phyloP scores from a whole-genome alignment of 2,329 filamentous ascomycete genomes.

The Fusarium dlaminii region DNA sequence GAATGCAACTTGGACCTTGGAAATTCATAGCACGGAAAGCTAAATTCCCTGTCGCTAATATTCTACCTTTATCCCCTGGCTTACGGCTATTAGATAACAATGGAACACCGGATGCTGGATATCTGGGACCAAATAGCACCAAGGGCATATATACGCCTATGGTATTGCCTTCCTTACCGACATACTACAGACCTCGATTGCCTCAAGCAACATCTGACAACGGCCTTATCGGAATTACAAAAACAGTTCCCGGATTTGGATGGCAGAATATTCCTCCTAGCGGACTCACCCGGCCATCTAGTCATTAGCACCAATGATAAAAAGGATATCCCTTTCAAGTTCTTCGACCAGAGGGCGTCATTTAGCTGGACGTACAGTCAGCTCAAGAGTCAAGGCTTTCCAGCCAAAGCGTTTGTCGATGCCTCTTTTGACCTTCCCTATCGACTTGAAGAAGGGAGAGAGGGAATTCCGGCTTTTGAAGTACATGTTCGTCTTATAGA shows the following conservation, averaged over 20 bases:
- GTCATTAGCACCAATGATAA: not conserved
- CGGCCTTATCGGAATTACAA: not conserved
- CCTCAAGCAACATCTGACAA: not conserved
- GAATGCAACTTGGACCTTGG: not conserved
- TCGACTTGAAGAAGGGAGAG: not conserved
- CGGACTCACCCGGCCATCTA: not conserved
- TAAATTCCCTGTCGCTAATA: accelerated
- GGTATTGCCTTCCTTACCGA: not conserved
- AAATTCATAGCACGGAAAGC: not conserved
- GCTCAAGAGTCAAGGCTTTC: not conserved
- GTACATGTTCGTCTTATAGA: not conserved
- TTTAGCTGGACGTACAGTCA: not conserved
- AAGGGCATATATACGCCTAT: not conserved
- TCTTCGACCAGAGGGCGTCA: not conserved
- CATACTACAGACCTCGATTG: not conserved
- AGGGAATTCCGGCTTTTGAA: not conserved
- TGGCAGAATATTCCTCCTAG: not conserved
- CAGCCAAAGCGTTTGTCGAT: not conserved
- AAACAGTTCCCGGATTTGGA: accelerated
- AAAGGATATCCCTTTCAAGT: not conserved
- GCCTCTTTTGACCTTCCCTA: not conserved
- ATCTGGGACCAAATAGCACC: not conserved
- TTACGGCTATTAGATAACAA: not conserved
- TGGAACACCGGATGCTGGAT: not conserved
- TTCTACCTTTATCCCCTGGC: accelerated